phyloP scores from a whole-genome alignment of 345 rosid genomes.

The Arabidopsis thaliana region DNA sequence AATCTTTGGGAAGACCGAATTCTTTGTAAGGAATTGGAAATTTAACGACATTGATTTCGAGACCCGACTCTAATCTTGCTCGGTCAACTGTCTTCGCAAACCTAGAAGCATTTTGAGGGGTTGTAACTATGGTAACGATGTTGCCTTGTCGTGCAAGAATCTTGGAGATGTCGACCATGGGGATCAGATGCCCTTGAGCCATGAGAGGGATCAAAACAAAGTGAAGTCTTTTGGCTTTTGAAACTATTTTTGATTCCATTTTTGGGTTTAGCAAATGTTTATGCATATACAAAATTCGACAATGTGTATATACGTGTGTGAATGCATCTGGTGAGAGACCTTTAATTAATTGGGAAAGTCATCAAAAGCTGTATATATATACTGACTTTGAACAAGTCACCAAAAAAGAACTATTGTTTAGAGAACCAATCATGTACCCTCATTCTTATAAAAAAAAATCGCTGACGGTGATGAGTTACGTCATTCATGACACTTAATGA shows the following conservation, averaged over 20 bases:
- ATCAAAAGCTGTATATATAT: conserved; percentile 30
- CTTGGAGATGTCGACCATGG: conserved; percentile 72
- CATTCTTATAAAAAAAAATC: conserved; percentile 1
- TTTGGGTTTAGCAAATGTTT: conserved; percentile 14
- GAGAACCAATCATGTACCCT: conserved; percentile 24
- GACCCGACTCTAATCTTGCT: conserved; percentile 41
- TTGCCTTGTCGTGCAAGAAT: conserved; percentile 61
- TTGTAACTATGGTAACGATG: conserved; percentile 65
- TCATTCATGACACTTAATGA: conserved; percentile 9
- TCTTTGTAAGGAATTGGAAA: conserved; percentile 64
- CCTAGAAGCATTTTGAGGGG: conserved; percentile 70
- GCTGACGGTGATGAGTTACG: conserved; percentile 3
- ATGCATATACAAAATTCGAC: neutral
- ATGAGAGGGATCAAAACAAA: conserved; percentile 72
- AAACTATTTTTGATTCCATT: conserved; percentile 36
- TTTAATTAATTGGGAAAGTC: conserved; percentile 3
- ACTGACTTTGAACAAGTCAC: conserved; percentile 44
- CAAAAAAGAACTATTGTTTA: neutral
- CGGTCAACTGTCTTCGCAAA: conserved; percentile 50
- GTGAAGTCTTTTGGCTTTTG: conserved; percentile 52
- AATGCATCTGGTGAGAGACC: conserved; percentile 2
- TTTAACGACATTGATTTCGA: conserved; percentile 48
- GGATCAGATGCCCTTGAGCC: conserved; percentile 90
- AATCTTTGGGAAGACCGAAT: conserved; percentile 70
- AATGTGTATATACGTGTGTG: neutral